These are phyloP conservation scores for Tephrocybe sp. DNA, from an alignment of 768 basidiomycete genomes.

Conservation along the genomic window DNA sequence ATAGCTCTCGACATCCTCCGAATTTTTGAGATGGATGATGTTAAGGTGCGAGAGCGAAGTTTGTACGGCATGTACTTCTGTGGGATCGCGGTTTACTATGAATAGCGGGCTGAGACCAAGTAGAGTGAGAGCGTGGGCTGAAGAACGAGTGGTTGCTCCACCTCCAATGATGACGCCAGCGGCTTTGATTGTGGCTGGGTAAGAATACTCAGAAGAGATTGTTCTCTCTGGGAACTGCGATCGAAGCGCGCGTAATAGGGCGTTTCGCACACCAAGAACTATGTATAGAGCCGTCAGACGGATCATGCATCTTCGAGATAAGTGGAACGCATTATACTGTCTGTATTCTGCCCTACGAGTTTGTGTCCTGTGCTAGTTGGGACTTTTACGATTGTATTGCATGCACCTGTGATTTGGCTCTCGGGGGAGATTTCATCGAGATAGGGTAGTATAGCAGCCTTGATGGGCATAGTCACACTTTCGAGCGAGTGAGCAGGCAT, in stretches of 20 bases:
- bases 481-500: neutral
- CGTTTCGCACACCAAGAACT: constrained; percentile 35
- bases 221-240: constrained; percentile 21
- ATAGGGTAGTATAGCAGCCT: constrained; percentile 30
- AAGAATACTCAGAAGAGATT: constrained; percentile 23
- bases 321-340: constrained; percentile 22
- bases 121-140: constrained; percentile 38
- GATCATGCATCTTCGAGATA: neutral
- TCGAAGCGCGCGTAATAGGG: constrained; percentile 27
- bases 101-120: constrained; percentile 59
- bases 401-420: constrained; percentile 29
- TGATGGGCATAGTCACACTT: constrained; percentile 39
- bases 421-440: constrained; percentile 33
- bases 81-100: constrained; percentile 29
- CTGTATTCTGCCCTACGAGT: constrained; percentile 36
- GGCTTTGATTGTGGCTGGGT: constrained; percentile 10
- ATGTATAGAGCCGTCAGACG: neutral
- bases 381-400: constrained; percentile 37
- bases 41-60: constrained; percentile 23
- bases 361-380: constrained; percentile 22
- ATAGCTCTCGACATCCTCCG: constrained; percentile 28
- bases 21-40: constrained; percentile 30
- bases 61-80: constrained; percentile 30
- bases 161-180: constrained; percentile 38
- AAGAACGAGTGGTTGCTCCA: constrained; percentile 37